Percentiles rank a stretch among this genome's conserved stretches.
Conservation (phyloP, 768 basidiomycete genomes). For the Chalciporus chontae region DNA sequence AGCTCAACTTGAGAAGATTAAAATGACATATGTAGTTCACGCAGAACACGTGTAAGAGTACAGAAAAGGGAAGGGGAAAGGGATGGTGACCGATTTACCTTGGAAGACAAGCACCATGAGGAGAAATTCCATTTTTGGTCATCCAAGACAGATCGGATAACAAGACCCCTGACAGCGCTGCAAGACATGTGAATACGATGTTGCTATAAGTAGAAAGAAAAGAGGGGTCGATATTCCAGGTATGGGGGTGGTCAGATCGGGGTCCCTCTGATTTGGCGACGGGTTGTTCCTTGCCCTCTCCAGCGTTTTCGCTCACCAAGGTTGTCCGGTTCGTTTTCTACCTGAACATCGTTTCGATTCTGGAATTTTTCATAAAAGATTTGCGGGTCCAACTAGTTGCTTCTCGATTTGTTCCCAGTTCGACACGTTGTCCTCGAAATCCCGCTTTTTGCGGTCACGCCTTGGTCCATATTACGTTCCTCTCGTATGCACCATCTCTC, state of each 20-base stretch:
- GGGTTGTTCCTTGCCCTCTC: constrained; percentile 13
- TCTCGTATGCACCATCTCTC: neutral
- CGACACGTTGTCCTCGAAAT: neutral
- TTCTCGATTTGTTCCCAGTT: neutral
- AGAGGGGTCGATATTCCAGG: constrained; percentile 15
- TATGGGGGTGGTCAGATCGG: neutral
- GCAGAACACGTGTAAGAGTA: neutral
- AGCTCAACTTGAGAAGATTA: neutral
- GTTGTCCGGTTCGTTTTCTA: neutral
- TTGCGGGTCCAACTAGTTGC: neutral
- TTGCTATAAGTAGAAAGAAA: neutral
- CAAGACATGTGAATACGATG: constrained; percentile 28
- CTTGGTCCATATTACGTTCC: constrained; percentile 7
- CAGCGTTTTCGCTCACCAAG: constrained; percentile 3
- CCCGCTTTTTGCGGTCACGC: neutral
- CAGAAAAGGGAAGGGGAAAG: no score
- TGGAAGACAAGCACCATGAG: constrained; percentile 13
- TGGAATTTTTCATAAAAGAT: constrained; percentile 12
- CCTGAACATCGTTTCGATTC: neutral
- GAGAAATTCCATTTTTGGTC: constrained; percentile 6
- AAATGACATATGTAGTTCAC: constrained; percentile 1
- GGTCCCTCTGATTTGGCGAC: constrained; percentile 15
- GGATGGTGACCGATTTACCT: neutral
- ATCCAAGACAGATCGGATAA: neutral
- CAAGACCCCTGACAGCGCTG: constrained; percentile 13